Evolutionary conservation across 768 basidiomycete species (phyloP), one percentile per base, ranked within the genome.

Genomic region (Boletus pseudo-olivaceus): DNA sequence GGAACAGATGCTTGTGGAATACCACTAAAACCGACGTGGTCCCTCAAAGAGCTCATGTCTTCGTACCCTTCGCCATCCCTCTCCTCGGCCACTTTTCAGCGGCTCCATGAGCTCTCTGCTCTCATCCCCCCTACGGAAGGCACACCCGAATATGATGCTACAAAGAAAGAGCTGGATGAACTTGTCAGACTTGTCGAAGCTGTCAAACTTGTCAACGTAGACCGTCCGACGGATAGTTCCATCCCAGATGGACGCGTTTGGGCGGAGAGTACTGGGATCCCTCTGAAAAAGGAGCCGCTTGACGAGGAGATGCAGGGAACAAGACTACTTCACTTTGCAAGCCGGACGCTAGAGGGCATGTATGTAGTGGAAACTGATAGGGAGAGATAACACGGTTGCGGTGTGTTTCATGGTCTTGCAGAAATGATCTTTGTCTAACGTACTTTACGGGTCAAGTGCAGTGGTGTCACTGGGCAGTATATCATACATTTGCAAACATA

Each of bases 181-280:
- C 79, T 93, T 47, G 74, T 92, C 52, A 81, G 77, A 57, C 76
- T 93, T 10, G 90, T 93, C 14, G 89, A 93, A 63, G 90, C 90
- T 4, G 90, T 92, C 49, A 88, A 82, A 67, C 67, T 87, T 26
- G 83, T 87, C 41, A 70, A 79, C 23, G 47, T 70, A 14, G 64
- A 66, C n/a, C 47, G 34, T 44, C 75, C 62, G 75, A 40, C 51
- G 44, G 56, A 58, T 19, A 23, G 40, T 7, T 49, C 56, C 41
- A 61, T 77, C 12, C 72, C 77, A 12, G 78, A 79, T 51, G 75
- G 69, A 57, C 74, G 70, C 53, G 62, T 72, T 64, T 78, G 71
- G 76, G 75, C 67, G 40, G 74, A 67, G 47, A 77, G 74, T 34
- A 56, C 57, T 27, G 71, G 74, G 2, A 71, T 74, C 45, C 61